phyloP scores from a whole-genome alignment of 805 yeast species.

The Myxozyma neglecta region DNA sequence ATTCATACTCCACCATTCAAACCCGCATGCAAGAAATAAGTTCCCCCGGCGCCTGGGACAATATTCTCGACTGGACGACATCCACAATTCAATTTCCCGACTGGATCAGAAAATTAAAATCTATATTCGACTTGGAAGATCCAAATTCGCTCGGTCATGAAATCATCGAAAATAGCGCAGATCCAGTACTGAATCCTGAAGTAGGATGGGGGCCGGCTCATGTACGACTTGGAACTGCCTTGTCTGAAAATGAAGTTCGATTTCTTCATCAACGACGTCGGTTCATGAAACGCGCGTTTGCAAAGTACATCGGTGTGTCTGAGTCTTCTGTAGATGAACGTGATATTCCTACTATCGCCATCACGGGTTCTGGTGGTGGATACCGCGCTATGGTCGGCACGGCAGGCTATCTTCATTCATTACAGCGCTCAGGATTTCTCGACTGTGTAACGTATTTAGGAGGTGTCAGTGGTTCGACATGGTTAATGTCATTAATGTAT shows the following conservation, averaged over 20 bases:
- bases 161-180: constrained; percentile 20
- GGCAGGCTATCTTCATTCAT: constrained; percentile 31
- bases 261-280: constrained; percentile 23
- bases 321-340: constrained; percentile 25
- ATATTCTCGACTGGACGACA: constrained; percentile 3
- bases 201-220: constrained; percentile 25
- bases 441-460: constrained; percentile 34
- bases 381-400: constrained; percentile 34
- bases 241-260: constrained; percentile 23
- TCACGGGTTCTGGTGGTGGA: constrained; percentile 36
- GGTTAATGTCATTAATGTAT: constrained; percentile 33
- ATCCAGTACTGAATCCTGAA: constrained; percentile 31
- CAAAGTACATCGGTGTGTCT: constrained; percentile 27
- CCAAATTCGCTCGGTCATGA: constrained; percentile 26
- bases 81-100: constrained; percentile 3
- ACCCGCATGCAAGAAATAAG: neutral
- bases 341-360: constrained; percentile 33
- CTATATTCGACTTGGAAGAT: constrained; percentile 17
- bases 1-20: constrained; percentile 1
- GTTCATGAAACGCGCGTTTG: constrained; percentile 24
- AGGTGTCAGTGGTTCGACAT: constrained; percentile 35
- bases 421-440: constrained; percentile 28
- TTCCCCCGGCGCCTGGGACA: constrained; percentile 3
- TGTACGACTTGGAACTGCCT: constrained; percentile 27
- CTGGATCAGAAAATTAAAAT: constrained; percentile 22